These are phyloP conservation scores for Stachybotrys echinatus DNA, from an alignment of 2,329 filamentous ascomycete genomes.

Conservation along the genomic window DNA sequence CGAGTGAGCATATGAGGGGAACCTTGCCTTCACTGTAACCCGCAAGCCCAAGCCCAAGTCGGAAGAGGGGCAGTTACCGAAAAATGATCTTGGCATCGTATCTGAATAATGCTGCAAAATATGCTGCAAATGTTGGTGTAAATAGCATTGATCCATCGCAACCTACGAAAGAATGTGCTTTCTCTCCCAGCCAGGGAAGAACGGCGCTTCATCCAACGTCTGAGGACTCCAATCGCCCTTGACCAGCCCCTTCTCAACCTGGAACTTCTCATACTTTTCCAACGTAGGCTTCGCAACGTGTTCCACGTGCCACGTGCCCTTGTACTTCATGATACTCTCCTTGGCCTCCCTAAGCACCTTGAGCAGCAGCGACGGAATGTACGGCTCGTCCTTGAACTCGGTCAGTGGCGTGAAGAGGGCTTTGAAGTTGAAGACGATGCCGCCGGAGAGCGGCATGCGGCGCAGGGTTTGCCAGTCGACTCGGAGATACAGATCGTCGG, in stretches of 20 bases:
- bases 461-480: constrained; percentile 88
- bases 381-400: constrained; percentile 67
- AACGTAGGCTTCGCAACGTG: constrained; percentile 64
- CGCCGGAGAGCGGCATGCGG: constrained; percentile 69
- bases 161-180: constrained; percentile 7
- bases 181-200: constrained; percentile 64
- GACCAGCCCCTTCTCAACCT: constrained; percentile 57
- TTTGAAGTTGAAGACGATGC: constrained; percentile 84
- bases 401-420: constrained; percentile 72
- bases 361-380: constrained; percentile 61
- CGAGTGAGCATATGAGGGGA: no score
- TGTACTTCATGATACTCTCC: constrained; percentile 68
- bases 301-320: constrained; percentile 75
- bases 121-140: background rate
- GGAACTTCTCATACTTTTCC: constrained; percentile 58
- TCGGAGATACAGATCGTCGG: constrained; percentile 61
- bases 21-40: no score
- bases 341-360: constrained; percentile 61
- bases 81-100: no score
- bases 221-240: constrained; percentile 57
- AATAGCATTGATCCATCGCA: constrained; percentile 6
- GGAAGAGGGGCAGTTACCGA: no score
- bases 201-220: constrained; percentile 72
- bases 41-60: no score
- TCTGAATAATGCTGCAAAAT: no score